Conservation (phyloP, 805 yeast species). For the Spathaspora passalidarum region DNA sequence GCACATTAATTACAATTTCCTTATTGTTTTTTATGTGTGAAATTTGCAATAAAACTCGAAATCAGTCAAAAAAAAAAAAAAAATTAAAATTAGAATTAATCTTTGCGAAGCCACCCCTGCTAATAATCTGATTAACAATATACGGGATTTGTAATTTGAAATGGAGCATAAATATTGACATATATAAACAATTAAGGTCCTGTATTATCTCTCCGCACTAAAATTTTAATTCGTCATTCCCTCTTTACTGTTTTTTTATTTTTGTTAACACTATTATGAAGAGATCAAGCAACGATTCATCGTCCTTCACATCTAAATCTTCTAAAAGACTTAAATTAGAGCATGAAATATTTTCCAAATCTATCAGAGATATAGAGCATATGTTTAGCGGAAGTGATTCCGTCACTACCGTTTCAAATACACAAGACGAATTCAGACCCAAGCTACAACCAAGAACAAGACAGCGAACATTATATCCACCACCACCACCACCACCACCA, state of each 20-base stretch:
- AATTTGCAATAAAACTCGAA: background rate
- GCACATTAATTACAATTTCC: background rate
- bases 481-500: background rate
- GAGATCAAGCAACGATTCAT: constrained; percentile 1
- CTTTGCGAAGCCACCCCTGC: background rate
- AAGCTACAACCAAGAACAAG: background rate
- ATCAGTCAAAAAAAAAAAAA: background rate
- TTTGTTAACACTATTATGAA: constrained; percentile 3
- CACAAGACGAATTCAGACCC: background rate
- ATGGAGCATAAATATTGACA: background rate
- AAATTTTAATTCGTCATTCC: background rate
- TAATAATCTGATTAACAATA: background rate
- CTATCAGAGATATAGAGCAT: constrained; percentile 21
- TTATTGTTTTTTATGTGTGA: background rate
- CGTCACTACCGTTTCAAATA: background rate
- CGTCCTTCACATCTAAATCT: constrained; percentile 12
- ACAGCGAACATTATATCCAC: background rate
- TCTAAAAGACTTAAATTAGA: constrained; percentile 17
- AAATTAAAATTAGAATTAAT: background rate
- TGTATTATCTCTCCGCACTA: background rate
- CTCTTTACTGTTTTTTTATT: background rate
- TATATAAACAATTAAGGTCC: background rate
- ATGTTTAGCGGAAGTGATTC: constrained; percentile 15
- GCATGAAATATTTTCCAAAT: constrained; percentile 20
- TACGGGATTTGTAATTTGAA: background rate